Conservation (phyloP, 805 yeast genomes). For the Candida insectorum region DNA sequence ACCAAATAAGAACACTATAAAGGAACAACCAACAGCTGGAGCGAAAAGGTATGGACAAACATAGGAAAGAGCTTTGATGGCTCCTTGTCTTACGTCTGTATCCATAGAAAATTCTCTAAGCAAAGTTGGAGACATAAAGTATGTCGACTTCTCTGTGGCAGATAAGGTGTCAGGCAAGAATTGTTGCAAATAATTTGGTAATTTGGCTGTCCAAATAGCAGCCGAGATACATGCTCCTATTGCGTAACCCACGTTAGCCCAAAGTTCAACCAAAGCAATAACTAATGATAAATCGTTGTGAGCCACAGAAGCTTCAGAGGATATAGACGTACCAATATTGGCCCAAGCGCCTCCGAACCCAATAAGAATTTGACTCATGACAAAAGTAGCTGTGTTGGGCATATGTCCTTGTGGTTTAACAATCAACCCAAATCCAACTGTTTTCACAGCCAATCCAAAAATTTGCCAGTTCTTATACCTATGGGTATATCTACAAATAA, state of each 20-base stretch:
- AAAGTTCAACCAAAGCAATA: constrained; percentile 32
- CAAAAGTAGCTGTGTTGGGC: constrained; percentile 26
- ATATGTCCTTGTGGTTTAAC: constrained; percentile 15
- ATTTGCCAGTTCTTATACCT: constrained; percentile 34
- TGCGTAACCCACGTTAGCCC: constrained; percentile 35
- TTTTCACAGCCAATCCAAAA: constrained; percentile 27
- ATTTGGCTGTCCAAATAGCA: constrained; percentile 27
- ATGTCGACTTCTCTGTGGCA: constrained; percentile 16
- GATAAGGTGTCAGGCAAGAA: constrained; percentile 20
- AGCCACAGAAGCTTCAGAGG: constrained; percentile 41
- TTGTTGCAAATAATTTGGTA: constrained; percentile 25
- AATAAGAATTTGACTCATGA: constrained; percentile 30
- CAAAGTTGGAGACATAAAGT: constrained; percentile 19
- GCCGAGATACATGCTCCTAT: constrained; percentile 38
- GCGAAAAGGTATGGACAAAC: constrained; percentile 23
- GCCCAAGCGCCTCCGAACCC: constrained; percentile 41
- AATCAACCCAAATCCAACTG: constrained; percentile 27
- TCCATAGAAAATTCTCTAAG: constrained; percentile 23
- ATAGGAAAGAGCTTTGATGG: constrained; percentile 28
- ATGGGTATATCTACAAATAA: constrained; percentile 28
- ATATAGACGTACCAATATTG: constrained; percentile 32
- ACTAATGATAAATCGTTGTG: constrained; percentile 39
- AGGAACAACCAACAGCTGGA: constrained; percentile 23
- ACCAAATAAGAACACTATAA: constrained; percentile 24
- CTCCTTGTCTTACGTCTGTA: constrained; percentile 26